A percentile compares a stretch with the other conserved stretches of the same genome.
These are phyloP conservation scores for Cystobasidium pallidum DNA, from an alignment of 1,284 basidiomycete genomes.

Conservation along the genomic window DNA sequence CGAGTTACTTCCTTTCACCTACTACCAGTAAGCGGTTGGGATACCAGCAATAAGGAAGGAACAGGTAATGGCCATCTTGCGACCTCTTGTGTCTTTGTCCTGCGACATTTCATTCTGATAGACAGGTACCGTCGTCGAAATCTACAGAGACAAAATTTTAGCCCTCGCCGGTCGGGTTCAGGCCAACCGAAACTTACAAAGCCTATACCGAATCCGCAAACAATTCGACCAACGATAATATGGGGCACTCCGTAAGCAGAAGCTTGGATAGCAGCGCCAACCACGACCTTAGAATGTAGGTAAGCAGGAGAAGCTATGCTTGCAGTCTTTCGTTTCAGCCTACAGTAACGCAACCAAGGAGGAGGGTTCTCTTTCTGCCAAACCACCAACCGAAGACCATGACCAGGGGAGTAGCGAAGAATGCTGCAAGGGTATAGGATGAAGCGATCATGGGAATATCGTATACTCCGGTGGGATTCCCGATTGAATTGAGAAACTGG, in stretches of 20 bases:
- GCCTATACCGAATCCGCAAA: conserved; percentile 44
- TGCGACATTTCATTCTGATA: conserved; percentile 36
- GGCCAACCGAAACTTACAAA: conserved; percentile 19
- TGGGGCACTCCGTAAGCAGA: conserved; percentile 28
- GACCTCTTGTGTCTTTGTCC: conserved; percentile 34
- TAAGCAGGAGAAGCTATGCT: not conserved
- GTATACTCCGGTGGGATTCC: conserved; percentile 34
- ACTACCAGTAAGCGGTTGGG: conserved; percentile 26
- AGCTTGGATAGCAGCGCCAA: conserved; percentile 42
- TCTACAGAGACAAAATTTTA: conserved; percentile 1
- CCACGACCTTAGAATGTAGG: conserved; percentile 16
- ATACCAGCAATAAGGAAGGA: conserved; percentile 37
- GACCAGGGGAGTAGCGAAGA: conserved; percentile 40
- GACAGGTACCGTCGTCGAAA: conserved; percentile 41
- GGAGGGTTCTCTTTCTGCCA: conserved; percentile 34
- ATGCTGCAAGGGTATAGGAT: conserved; percentile 41
- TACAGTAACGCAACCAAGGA: conserved; percentile 22
- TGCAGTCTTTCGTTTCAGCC: not conserved
- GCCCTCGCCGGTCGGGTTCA: too few relatives aligned
- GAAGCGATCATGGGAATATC: conserved; percentile 39
- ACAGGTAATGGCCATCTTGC: conserved; percentile 41
- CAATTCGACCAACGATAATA: conserved; percentile 40
- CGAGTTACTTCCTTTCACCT: not conserved
- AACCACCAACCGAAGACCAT: conserved; percentile 38
- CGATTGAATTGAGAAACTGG: conserved; percentile 33